Evolutionary conservation across 208 protist genomes (phyloP).

Genomic region (Wallacemonas rigidus): DNA sequence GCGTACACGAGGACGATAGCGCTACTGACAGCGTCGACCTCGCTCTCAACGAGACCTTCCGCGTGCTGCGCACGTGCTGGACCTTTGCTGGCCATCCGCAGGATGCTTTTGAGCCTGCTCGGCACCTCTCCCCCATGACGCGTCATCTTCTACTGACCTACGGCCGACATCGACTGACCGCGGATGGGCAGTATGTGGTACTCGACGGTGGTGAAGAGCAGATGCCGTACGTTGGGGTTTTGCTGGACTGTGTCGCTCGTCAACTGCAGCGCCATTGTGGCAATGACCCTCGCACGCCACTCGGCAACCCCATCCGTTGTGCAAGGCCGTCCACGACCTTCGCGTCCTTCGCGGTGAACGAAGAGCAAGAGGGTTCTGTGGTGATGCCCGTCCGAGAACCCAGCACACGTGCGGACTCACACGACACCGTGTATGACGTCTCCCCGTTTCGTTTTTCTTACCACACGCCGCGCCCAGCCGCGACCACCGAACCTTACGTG

Average conservation of each 20-base stretch:
- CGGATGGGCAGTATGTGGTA: conserved; percentile 48
- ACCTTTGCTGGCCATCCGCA: conserved; percentile 45
- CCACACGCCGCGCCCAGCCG: not conserved
- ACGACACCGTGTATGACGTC: not conserved
- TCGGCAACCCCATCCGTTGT: too few species aligned
- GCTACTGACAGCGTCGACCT: conserved; percentile 25
- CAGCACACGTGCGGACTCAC: not conserved
- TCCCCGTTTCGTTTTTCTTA: conserved; percentile 8
- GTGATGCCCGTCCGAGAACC: too few species aligned
- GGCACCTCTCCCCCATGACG: conserved; percentile 40
- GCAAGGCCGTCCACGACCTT: too few species aligned
- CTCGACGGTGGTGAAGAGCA: conserved; percentile 51
- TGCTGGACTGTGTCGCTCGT: conserved; percentile 30
- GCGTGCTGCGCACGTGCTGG: conserved; percentile 62
- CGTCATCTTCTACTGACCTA: conserved; percentile 59
- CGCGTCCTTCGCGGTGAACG: too few species aligned
- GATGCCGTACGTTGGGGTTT: conserved; percentile 67
- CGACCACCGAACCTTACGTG: too few species aligned
- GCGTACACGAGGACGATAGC: not conserved
- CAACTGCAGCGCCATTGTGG: not conserved
- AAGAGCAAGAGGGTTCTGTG: too few species aligned
- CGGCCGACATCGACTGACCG: conserved; percentile 47
- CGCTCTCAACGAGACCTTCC: conserved; percentile 44
- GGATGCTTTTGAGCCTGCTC: conserved; percentile 68
- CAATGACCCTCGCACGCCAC: too few species aligned